Evolutionary conservation across 306 rosid genomes (phyloP).

Genomic region (Luffa aegyptiaca): DNA sequence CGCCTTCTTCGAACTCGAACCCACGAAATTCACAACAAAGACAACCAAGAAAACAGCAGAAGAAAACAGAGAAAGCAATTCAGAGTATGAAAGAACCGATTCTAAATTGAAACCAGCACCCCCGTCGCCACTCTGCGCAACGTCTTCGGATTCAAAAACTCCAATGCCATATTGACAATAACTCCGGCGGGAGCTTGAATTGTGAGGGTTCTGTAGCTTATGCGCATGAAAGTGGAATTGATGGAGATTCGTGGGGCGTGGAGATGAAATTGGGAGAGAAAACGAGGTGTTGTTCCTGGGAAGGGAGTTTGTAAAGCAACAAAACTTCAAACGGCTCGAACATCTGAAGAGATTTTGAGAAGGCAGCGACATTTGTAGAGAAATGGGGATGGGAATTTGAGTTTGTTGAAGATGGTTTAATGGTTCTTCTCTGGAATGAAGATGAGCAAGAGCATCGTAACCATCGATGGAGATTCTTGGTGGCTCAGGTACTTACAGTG

Average conservation of each 20-base stretch:
- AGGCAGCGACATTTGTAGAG: conserved; percentile 1
- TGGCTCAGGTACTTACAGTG: neutral
- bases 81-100: conserved; percentile 41
- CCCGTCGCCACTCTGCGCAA: neutral
- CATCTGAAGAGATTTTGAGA: conserved; percentile 4
- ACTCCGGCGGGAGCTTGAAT: neutral
- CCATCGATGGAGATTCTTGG: neutral
- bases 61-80: conserved; percentile 45
- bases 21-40: conserved; percentile 20
- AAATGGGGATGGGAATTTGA: neutral
- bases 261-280: neutral
- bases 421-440: neutral
- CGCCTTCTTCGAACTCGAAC: conserved; percentile 31
- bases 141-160: conserved; percentile 23
- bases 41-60: conserved; percentile 33
- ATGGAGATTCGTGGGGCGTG: neutral
- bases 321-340: neutral
- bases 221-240: conserved; percentile 1
- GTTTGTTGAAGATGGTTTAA: neutral
- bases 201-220: neutral
- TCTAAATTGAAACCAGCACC: conserved; percentile 33
- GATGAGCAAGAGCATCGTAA: neutral
- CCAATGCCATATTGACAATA: conserved; percentile 11
- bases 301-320: neutral
- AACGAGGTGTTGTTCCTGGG: neutral